phyloP scores from a whole-genome alignment of 306 rosid species.

The Amphicarpaea edgeworthii region DNA sequence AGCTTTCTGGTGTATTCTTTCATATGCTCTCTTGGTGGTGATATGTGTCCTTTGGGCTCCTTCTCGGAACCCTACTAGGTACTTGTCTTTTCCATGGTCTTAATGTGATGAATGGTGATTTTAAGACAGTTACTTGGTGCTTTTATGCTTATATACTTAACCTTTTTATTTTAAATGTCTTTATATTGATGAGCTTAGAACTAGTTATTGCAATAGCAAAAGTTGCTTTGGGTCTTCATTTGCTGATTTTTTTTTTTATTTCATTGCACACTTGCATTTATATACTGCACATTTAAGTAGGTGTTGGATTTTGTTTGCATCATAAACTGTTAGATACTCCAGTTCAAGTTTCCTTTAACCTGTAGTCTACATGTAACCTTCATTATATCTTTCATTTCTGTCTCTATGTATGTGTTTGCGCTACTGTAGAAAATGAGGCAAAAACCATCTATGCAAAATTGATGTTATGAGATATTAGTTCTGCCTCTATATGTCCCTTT shows the following conservation, averaged over 20 bases:
- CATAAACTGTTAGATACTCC: conserved; percentile 1
- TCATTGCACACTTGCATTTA: conserved; percentile 13
- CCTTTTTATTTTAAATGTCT: conserved; percentile 5
- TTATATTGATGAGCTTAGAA: background rate
- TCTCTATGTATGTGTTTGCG: background rate
- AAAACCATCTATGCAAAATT: background rate
- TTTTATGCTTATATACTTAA: conserved; percentile 16
- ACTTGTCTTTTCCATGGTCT: conserved; percentile 38
- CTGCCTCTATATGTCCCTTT: background rate
- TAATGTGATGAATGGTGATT: conserved; percentile 15
- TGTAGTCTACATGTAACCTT: background rate
- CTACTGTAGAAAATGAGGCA: background rate
- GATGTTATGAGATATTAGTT: conserved; percentile 15
- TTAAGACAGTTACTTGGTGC: background rate
- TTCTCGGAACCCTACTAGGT: conserved; percentile 93
- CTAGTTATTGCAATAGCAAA: conserved; percentile 5
- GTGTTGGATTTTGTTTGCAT: conserved; percentile 14
- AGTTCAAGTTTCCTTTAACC: conserved; percentile 19
- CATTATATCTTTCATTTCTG: background rate
- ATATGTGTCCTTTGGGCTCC: conserved; percentile 97
- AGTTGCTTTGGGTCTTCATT: conserved; percentile 7
- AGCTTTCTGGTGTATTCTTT: conserved; percentile 84
- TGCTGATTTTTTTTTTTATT: background rate
- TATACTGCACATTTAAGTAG: conserved; percentile 3
- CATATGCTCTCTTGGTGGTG: conserved; percentile 72